Conservation (phyloP, 495 filamentous ascomycete species). For the Daldinia bambusicola region DNA sequence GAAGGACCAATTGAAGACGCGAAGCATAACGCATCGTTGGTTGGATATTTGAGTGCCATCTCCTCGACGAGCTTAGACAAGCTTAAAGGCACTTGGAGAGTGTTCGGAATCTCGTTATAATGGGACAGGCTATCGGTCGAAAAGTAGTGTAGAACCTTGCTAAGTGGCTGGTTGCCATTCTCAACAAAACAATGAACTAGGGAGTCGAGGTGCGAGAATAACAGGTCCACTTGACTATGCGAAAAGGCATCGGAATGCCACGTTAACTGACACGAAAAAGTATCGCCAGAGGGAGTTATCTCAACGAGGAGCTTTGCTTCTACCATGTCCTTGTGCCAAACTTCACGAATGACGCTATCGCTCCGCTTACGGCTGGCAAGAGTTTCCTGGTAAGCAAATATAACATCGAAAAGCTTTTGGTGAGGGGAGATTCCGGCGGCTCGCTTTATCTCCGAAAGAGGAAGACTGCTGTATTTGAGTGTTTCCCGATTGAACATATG, state of each 20-base stretch:
- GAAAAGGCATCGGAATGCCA: constrained; percentile 53
- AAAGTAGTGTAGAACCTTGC: constrained; percentile 48
- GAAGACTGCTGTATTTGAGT: constrained; percentile 66
- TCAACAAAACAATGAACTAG: constrained; percentile 54
- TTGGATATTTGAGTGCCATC: constrained; percentile 58
- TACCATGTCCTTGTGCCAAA: constrained; percentile 69
- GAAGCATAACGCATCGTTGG: constrained; percentile 69
- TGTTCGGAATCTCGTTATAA: constrained; percentile 54
- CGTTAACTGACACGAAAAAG: constrained; percentile 67
- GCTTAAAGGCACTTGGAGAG: constrained; percentile 22
- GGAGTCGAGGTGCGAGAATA: constrained; percentile 55
- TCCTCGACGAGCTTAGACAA: constrained; percentile 66
- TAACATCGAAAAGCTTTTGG: constrained; percentile 69
- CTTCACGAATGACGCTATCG: constrained; percentile 53
- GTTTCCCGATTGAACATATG: constrained; percentile 70
- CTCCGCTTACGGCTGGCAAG: constrained; percentile 53
- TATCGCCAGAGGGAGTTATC: constrained; percentile 66
- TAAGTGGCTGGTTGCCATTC: constrained; percentile 49
- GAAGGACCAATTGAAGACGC: constrained; percentile 55
- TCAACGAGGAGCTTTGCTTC: constrained; percentile 80
- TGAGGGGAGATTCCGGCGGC: constrained; percentile 59
- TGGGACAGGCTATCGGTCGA: constrained; percentile 62
- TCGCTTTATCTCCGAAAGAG: constrained; percentile 74
- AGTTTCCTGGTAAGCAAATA: constrained; percentile 83
- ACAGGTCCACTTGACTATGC: constrained; percentile 57